Base-by-base conservation (phyloP, 225 moss, liverwort and hornwort genomes). In the Lunularia cruciata region DNA sequence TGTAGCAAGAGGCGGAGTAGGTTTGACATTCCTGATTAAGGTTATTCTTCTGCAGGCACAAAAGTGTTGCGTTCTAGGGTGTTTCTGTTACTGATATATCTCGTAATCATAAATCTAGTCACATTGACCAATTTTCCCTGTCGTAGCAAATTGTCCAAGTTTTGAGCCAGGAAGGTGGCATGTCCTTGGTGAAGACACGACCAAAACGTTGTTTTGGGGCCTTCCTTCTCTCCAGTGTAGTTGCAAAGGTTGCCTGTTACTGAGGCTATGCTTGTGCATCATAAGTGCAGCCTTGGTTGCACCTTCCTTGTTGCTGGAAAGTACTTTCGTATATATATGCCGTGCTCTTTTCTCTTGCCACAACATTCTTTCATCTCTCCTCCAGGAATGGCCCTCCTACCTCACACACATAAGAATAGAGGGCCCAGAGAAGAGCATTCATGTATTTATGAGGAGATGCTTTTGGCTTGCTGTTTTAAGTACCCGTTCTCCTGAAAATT, bases 51-150 rank as follows among this genome's bases (percentile, higher is more conserved):
- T 4, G 12, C 20, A 67, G 49, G 51, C 22, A 52, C 20, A 22
- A 33, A 34, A 36, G 34, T 20, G 35, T 14, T 67, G 22, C 51
- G 67, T 33, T 35, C 20, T 49, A 49, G 67, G 51, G 36, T 67
- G 34, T 49, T 48, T 35, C 53, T 67, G 49, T 67, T 67, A 67
- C 35, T 35, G 34, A 52, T 38, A 53, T 67, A 67, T 67, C 53
- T 52, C 67, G 32, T 49, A 67, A 51, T 52, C 67, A 67, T 67
- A 51, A 67, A 43, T 8, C 28, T 52, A 67, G 67, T 67, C 67
- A 67, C 51, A 52, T 53, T 67, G 67, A 52, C 67, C 32, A 35
- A 51, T 53, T 23, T 52, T 45, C 63, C 46, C 18, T 31, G 28
- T 46, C 27, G 28, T 27, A 26, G 9, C 63, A 23, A 46, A 18